Evolutionary conservation across 2,329 filamentous ascomycete species (phyloP).

Genomic region (Pseudopyricularia javanii): DNA sequence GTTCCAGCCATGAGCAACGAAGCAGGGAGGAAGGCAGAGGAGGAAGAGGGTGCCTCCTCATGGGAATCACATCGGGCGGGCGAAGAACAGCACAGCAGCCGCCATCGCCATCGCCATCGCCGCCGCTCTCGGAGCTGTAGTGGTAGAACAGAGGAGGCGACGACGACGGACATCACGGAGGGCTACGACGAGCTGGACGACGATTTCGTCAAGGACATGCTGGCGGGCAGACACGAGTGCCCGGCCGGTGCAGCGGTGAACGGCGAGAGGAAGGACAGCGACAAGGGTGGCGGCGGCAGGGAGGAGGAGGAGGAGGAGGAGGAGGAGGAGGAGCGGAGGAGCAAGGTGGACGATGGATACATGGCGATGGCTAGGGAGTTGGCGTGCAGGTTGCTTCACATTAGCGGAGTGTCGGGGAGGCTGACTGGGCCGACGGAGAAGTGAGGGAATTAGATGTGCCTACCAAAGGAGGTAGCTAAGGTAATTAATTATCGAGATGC

Average conservation of each 20-base stretch:
- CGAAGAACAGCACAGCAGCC: no score
- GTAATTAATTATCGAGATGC: no score
- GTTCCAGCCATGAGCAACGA: no score
- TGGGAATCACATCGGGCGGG: no score
- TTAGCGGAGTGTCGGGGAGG: neutral
- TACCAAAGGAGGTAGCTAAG: no score
- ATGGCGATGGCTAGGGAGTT: neutral
- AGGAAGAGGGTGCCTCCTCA: no score
- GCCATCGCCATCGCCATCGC: neutral
- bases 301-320: neutral
- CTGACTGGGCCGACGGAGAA: neutral
- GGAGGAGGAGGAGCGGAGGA: neutral
- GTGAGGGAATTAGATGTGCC: neutral
- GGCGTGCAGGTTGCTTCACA: neutral
- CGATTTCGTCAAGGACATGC: neutral
- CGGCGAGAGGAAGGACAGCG: neutral
- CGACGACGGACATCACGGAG: neutral
- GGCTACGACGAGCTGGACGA: neutral
- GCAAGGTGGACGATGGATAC: neutral
- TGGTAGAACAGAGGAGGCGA: neutral
- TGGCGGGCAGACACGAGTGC: neutral
- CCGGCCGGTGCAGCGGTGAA: neutral
- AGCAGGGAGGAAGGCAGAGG: no score
- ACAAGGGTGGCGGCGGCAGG: neutral
- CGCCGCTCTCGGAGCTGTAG: no score